Evolutionary conservation across 805 yeast species (phyloP).

Genomic region (Starmerella scarabaei): DNA sequence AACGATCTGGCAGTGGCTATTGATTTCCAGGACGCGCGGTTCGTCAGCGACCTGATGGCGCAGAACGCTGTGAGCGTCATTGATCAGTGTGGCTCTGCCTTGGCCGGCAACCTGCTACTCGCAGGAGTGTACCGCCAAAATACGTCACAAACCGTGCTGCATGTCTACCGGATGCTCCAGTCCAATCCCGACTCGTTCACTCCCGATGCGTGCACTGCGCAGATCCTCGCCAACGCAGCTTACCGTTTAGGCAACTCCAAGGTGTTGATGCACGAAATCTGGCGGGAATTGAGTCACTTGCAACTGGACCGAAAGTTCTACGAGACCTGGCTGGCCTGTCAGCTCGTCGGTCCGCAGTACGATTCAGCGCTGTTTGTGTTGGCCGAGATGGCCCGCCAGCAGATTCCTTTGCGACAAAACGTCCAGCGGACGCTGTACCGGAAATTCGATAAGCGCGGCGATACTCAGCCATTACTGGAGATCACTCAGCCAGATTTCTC

Average conservation of each 20-base stretch:
- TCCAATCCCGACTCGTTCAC: constrained; percentile 1
- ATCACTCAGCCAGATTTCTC: constrained; percentile 3
- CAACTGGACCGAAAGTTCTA: constrained; percentile 17
- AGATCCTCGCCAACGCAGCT: constrained; percentile 21
- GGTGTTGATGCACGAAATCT: constrained; percentile 20
- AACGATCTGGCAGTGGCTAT: background rate
- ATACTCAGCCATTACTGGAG: constrained; percentile 6
- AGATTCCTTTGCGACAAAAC: constrained; percentile 16
- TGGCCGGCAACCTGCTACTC: constrained; percentile 10
- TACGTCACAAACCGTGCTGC: constrained; percentile 16
- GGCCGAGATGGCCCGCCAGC: constrained; percentile 21
- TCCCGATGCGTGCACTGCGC: constrained; percentile 15
- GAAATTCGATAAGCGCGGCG: constrained; percentile 6
- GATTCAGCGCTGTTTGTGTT: constrained; percentile 18
- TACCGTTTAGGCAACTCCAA: constrained; percentile 25
- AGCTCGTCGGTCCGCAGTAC: constrained; percentile 20
- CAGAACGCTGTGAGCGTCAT: constrained; percentile 1
- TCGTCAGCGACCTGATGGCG: constrained; percentile 14
- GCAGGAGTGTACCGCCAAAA: constrained; percentile 12
- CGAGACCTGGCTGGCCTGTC: constrained; percentile 22
- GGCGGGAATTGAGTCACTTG: constrained; percentile 17
- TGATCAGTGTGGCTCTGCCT: background rate
- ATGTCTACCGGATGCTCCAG: constrained; percentile 11
- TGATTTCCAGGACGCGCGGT: constrained; percentile 5
- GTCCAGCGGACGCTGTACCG: constrained; percentile 12